Evolutionary conservation across 2,329 filamentous ascomycete genomes (phyloP).

Genomic region (Eutypa lata): DNA sequence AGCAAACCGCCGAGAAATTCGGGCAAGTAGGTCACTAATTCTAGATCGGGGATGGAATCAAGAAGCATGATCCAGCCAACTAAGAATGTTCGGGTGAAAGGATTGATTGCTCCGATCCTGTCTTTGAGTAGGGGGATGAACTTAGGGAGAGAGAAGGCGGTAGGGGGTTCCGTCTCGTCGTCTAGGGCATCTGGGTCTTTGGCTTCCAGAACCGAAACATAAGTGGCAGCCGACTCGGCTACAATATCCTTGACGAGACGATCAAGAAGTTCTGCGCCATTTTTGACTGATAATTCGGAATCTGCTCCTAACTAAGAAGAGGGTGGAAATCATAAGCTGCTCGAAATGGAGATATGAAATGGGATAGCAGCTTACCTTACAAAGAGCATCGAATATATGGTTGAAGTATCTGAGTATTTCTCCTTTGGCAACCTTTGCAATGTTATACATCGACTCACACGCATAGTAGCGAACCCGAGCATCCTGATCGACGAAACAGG

Average conservation of each 20-base stretch:
- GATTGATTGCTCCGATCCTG: constrained; percentile 89
- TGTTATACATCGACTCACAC: constrained; percentile 99
- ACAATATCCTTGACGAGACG: constrained; percentile 95
- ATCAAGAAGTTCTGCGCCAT: constrained; percentile 92
- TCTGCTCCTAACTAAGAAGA: constrained; percentile 78
- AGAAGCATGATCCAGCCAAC: constrained; percentile 94
- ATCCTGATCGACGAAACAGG: constrained; percentile 98
- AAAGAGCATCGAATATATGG: constrained; percentile 94
- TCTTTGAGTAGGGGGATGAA: constrained; percentile 95
- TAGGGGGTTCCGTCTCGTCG: constrained; percentile 57
- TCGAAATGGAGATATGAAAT: neutral
- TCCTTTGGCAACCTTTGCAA: constrained; percentile 97
- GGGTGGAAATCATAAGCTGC: constrained; percentile 5
- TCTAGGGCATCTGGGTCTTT: constrained; percentile 39
- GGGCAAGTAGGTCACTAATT: constrained; percentile 88
- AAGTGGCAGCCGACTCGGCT: constrained; percentile 89
- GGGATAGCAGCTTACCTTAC: constrained; percentile 63
- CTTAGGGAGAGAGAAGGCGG: constrained; percentile 83
- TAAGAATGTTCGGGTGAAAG: constrained; percentile 90
- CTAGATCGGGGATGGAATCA: constrained; percentile 94
- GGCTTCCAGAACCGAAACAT: constrained; percentile 79
- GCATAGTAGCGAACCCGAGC: constrained; percentile 96
- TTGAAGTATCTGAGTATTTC: constrained; percentile 98
- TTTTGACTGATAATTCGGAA: constrained; percentile 95
- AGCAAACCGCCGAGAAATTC: constrained; percentile 88